phyloP scores from a whole-genome alignment of 345 rosid species.

The Citrus maxima region DNA sequence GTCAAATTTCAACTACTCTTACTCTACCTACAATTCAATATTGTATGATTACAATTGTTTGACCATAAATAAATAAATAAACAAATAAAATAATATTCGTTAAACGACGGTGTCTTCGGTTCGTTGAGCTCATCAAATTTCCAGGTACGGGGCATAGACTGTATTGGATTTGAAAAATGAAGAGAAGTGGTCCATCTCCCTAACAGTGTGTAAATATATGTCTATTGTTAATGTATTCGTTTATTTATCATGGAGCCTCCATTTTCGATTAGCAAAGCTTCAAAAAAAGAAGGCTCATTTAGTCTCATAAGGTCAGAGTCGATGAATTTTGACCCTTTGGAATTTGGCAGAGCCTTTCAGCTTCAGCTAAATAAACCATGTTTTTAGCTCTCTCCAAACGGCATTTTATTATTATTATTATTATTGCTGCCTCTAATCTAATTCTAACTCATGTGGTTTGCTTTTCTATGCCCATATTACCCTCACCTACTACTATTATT shows the following conservation, averaged over 20 bases:
- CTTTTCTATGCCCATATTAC: not conserved
- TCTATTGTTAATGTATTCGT: not conserved
- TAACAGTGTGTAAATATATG: too few species aligned
- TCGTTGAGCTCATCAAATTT: too few species aligned
- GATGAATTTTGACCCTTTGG: not conserved
- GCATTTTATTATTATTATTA: not conserved
- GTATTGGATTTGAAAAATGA: not conserved
- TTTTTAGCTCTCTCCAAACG: not conserved
- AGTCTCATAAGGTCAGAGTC: not conserved
- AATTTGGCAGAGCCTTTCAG: not conserved
- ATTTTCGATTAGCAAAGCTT: too few species aligned
- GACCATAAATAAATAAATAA: too few species aligned
- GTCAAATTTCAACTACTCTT: too few species aligned
- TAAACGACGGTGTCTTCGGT: too few species aligned
- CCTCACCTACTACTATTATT: not conserved
- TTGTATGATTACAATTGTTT: too few species aligned
- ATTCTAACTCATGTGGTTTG: not conserved
- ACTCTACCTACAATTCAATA: too few species aligned
- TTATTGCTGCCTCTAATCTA: too few species aligned
- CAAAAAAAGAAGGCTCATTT: not conserved
- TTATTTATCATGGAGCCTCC: not conserved
- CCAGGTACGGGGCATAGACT: too few species aligned
- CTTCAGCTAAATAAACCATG: not conserved
- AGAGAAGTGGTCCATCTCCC: not conserved
- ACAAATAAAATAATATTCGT: too few species aligned